Base-by-base conservation (phyloP, 495 filamentous ascomycete species). In the Penicillium lagena region DNA sequence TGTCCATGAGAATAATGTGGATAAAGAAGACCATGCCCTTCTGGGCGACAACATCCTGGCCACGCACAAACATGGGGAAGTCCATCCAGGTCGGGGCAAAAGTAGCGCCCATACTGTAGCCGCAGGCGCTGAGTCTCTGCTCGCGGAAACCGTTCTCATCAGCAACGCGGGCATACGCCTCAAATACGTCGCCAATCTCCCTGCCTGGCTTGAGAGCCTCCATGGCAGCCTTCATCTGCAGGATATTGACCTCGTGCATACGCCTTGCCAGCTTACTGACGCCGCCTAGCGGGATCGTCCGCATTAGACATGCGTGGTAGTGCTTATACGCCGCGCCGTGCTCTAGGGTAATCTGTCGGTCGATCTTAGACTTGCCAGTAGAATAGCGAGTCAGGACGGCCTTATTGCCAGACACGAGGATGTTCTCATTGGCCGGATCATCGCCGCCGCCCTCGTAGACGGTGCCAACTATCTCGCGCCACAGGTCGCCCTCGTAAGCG, bases 1-100 rank as follows among this genome's bases (percentile, higher is more conserved):
- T 58, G 15, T 58, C 55, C 52, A 58, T 58, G 11, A 58, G 41
- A 35, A 58, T 58, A 2, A 58, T 58, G 42, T 58, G 52, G 12
- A 58, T 58, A 31, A 58, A 58, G 17, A 58, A 58, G 12, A 58
- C 52, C 52, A 58, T 58, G 3, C 55, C 52, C 2, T 39, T 38
- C 40, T 47, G 14, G 10, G 49, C 52, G 9, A 58, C 39, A 1
- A 58, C 52, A 8, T 52, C 40, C 40, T 58, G 49, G 4, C 55
- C 49, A 0, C 52, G 48, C 12, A 58, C 52, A 38, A 58, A 58
- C 52, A 58, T 58, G 17, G 52, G 55, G 33, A 50, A 58, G 35
- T 58, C 55, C 52, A 58, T 58, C 55, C 52, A 58, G 1, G 52
- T 58, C 12, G 55, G 55, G 0, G 52, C 35, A 32, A 58, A 58